Conservation (phyloP, 495 filamentous ascomycete species). For the Trichoderma parareesei region DNA sequence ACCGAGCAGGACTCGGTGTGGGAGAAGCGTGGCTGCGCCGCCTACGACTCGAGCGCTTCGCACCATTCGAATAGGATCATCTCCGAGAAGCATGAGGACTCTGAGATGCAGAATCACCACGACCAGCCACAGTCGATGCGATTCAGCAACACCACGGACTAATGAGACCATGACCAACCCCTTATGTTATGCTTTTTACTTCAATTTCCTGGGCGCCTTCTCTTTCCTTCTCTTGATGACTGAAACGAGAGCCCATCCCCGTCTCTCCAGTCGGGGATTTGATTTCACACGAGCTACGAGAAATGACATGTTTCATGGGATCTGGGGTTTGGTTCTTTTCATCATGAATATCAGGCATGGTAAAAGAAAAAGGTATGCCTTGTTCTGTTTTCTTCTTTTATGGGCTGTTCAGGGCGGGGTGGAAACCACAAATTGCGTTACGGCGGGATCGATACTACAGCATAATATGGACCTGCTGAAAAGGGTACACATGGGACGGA, state of each 20-base stretch:
- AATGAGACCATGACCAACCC: slow-evolving; percentile 4
- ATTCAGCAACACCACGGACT: slow-evolving; percentile 7
- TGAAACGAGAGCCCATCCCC: not conserved
- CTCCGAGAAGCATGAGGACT: slow-evolving; percentile 11
- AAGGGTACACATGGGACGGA: not conserved
- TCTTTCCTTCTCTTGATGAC: not conserved
- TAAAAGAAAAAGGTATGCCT: not conserved
- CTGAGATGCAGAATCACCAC: slow-evolving; percentile 4
- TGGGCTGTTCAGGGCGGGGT: slow-evolving; percentile 2
- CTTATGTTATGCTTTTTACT: not conserved
- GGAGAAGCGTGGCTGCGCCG: slow-evolving; percentile 5
- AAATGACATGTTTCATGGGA: slow-evolving; percentile 4
- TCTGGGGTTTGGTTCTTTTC: not conserved
- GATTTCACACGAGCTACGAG: slow-evolving; percentile 4
- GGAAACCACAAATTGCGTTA: slow-evolving; percentile 5
- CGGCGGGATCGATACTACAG: not conserved
- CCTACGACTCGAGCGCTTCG: slow-evolving; percentile 7
- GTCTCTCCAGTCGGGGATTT: not conserved
- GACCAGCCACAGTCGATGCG: not conserved
- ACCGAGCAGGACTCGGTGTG: not conserved
- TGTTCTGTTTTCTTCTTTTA: not conserved
- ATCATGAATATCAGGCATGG: not conserved
- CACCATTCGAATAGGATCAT: not conserved
- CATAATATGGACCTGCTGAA: slow-evolving; percentile 1
- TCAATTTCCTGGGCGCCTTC: not conserved